These are phyloP conservation scores for Xanthoconium purpureum DNA, from an alignment of 768 basidiomycete species.

Conservation along the genomic window DNA sequence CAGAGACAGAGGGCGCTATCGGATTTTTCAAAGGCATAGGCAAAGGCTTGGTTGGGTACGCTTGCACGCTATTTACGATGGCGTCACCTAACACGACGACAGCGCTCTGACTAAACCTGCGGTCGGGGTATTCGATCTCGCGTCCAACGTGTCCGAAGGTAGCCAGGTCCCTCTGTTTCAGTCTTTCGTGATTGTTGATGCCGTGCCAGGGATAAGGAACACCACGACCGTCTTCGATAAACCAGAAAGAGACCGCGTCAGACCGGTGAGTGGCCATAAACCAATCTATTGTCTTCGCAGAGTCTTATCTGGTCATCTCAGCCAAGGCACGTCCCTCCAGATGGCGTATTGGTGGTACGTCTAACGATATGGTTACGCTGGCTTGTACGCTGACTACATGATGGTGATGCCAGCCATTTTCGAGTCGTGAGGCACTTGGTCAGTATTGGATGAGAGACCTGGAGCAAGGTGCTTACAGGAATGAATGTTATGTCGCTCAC, in stretches of 20 bases:
- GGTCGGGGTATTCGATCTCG: constrained; percentile 94
- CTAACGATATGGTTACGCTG: not conserved
- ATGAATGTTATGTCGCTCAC: constrained; percentile 88
- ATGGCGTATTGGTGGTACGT: constrained; percentile 83
- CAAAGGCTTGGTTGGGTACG: constrained; percentile 90
- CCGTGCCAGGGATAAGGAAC: constrained; percentile 81
- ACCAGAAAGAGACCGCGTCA: constrained; percentile 80
- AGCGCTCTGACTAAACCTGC: constrained; percentile 95
- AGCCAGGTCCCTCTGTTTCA: not conserved
- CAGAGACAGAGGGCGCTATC: constrained; percentile 87
- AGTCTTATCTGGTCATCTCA: constrained; percentile 27
- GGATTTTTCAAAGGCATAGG: constrained; percentile 99
- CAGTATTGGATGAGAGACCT: constrained; percentile 98
- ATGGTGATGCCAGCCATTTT: constrained; percentile 63
- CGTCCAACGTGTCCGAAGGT: constrained; percentile 94
- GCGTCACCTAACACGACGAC: not conserved
- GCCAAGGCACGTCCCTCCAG: constrained; percentile 83
- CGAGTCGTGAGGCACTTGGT: constrained; percentile 84
- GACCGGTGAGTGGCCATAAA: constrained; percentile 52
- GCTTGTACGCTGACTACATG: not conserved
- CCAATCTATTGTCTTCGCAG: not conserved
- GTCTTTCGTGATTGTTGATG: constrained; percentile 4
- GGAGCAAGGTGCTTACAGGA: constrained; percentile 81
- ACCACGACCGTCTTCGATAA: constrained; percentile 98
- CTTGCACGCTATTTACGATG: not conserved